Conservation (phyloP, 73 alveolate species). For the Uronychia binucleata region DNA sequence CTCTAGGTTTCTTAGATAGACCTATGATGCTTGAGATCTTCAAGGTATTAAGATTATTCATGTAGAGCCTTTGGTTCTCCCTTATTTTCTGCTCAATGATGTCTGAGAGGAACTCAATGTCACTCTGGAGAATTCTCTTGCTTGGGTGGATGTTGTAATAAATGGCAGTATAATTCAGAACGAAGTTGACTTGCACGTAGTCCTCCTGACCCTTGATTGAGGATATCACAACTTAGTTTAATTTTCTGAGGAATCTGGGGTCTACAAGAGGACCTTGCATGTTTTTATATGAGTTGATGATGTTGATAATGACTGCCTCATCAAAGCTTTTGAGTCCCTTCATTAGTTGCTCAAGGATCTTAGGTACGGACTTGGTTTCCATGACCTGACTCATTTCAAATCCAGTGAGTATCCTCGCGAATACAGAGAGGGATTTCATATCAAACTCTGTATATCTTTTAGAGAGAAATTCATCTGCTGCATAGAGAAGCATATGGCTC, state of each 20-base stretch:
- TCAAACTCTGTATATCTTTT: neutral
- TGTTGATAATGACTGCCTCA: neutral
- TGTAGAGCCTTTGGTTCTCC: neutral
- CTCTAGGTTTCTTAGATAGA: neutral
- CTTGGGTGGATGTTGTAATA: neutral
- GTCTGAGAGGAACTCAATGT: neutral
- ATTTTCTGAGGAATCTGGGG: neutral
- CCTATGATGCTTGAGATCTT: neutral
- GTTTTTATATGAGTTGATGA: neutral
- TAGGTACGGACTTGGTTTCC: neutral
- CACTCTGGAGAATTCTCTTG: neutral
- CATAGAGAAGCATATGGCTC: neutral
- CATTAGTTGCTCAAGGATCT: neutral
- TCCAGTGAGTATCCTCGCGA: neutral
- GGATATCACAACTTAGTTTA: neutral
- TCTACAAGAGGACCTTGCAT: neutral
- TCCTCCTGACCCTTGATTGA: neutral
- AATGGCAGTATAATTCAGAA: neutral
- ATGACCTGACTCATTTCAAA: neutral
- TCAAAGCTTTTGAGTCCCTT: neutral
- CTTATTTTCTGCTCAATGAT: neutral
- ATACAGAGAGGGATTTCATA: neutral
- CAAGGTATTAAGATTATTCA: neutral
- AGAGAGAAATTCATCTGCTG: neutral
- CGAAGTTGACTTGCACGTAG: neutral